These are phyloP conservation scores for Microdochium bolleyi DNA, from an alignment of 2,329 filamentous ascomycete genomes.

Conservation along the genomic window DNA sequence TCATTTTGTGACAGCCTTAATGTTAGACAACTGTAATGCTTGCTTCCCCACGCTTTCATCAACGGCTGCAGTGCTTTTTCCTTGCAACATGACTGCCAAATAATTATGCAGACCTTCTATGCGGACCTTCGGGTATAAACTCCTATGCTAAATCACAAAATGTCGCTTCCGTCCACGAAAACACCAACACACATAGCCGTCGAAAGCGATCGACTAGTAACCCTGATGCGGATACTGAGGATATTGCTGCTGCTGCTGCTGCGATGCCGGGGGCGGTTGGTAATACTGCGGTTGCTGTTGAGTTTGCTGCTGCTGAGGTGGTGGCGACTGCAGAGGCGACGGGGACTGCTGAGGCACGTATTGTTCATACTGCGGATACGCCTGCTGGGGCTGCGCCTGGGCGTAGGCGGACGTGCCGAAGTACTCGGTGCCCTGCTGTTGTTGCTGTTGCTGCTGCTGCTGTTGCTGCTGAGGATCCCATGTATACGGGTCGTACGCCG, in stretches of 20 bases:
- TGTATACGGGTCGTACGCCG: neutral
- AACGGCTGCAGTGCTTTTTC: too few species aligned
- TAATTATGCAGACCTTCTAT: too few species aligned
- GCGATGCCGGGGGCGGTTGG: too few species aligned
- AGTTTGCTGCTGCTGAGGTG: neutral
- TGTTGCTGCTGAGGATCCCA: neutral
- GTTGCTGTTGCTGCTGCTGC: neutral
- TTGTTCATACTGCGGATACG: neutral
- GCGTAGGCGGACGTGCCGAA: neutral
- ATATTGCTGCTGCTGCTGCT: neutral
- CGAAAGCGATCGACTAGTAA: neutral
- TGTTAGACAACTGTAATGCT: too few species aligned
- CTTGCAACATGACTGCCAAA: too few species aligned
- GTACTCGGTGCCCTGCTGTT: neutral
- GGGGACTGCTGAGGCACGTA: neutral
- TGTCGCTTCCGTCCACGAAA: too few species aligned
- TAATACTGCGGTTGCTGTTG: neutral
- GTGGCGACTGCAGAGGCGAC: neutral
- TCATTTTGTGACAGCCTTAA: too few species aligned
- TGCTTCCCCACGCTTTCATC: too few species aligned
- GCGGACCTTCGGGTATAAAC: too few species aligned
- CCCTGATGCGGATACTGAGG: neutral
- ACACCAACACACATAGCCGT: too few species aligned
- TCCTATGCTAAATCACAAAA: too few species aligned
- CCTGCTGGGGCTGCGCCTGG: neutral